Conservation (phyloP, 345 rosid genomes). For the Eucalyptus microcorys region DNA sequence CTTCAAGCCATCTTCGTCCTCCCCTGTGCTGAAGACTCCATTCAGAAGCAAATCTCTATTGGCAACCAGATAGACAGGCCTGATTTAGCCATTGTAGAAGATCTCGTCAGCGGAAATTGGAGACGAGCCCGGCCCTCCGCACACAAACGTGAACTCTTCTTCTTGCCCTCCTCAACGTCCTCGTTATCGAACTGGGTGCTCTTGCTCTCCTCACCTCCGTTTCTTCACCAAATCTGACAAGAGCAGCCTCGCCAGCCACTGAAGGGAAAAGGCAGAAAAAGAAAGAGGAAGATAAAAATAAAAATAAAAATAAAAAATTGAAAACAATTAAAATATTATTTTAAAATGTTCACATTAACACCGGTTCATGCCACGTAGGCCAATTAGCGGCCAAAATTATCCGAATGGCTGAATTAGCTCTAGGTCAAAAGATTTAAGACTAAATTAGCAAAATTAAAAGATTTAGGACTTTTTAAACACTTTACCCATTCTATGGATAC, state of each 20-base stretch:
- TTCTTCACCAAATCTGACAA: background rate
- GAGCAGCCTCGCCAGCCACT: no score
- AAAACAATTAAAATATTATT: no score
- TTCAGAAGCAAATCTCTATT: background rate
- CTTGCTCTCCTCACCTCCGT: background rate
- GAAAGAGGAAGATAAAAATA: no score
- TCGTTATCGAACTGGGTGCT: background rate
- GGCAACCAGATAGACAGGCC: background rate
- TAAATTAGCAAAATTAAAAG: fast-evolving
- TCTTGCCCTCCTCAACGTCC: background rate
- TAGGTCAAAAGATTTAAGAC: no score
- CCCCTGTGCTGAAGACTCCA: background rate
- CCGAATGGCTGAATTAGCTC: fast-evolving
- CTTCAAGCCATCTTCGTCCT: background rate
- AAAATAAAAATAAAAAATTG: no score
- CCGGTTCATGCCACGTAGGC: fast-evolving
- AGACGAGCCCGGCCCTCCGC: background rate
- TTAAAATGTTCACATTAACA: fast-evolving
- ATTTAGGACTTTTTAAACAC: no score
- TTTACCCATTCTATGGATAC: no score
- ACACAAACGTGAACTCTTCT: slow-evolving; percentile 11
- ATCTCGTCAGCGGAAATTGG: background rate
- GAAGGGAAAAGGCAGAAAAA: no score
- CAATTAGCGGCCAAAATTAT: no score
- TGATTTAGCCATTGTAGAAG: background rate